phyloP scores from a whole-genome alignment of 805 yeast species.

The Metschnikowia reukaufii region DNA sequence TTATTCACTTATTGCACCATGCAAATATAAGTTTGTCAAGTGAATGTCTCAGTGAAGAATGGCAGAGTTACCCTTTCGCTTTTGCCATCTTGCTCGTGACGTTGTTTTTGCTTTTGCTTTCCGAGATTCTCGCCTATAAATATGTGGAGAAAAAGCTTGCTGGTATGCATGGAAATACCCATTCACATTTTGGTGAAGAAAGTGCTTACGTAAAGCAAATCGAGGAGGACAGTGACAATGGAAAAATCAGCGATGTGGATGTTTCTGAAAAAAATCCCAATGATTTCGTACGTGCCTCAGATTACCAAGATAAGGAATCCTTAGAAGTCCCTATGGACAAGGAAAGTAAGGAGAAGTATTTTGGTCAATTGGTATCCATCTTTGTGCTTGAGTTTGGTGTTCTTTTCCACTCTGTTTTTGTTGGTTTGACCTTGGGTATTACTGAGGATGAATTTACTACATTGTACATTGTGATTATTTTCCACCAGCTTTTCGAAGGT shows the following conservation, averaged over 20 bases:
- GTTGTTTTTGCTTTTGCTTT: slow-evolving; percentile 49
- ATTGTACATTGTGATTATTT: slow-evolving; percentile 63
- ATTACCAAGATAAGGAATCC: slow-evolving; percentile 45
- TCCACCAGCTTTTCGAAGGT: slow-evolving; percentile 86
- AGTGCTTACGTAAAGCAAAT: slow-evolving; percentile 28
- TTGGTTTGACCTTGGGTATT: slow-evolving; percentile 76
- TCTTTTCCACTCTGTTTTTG: slow-evolving; percentile 78
- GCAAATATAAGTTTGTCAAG: slow-evolving; percentile 58
- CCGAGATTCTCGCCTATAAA: slow-evolving; percentile 51
- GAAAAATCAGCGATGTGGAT: neutral
- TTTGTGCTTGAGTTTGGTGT: slow-evolving; percentile 76
- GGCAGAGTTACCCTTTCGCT: slow-evolving; percentile 53
- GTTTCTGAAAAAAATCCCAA: slow-evolving; percentile 28
- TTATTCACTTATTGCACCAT: slow-evolving; percentile 70
- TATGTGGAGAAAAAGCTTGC: slow-evolving; percentile 38
- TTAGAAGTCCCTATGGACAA: slow-evolving; percentile 36
- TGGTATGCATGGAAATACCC: slow-evolving; percentile 39
- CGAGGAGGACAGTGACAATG: slow-evolving; percentile 1
- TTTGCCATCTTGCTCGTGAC: slow-evolving; percentile 53
- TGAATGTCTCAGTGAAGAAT: slow-evolving; percentile 63
- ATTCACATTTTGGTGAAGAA: slow-evolving; percentile 56
- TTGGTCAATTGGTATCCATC: slow-evolving; percentile 56
- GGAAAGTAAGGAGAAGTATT: slow-evolving; percentile 45
- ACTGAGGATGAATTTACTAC: slow-evolving; percentile 74
- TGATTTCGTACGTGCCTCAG: slow-evolving; percentile 45